Evolutionary conservation across 805 yeast species (phyloP).

Genomic region (Kodamaea kaohsiungensis): DNA sequence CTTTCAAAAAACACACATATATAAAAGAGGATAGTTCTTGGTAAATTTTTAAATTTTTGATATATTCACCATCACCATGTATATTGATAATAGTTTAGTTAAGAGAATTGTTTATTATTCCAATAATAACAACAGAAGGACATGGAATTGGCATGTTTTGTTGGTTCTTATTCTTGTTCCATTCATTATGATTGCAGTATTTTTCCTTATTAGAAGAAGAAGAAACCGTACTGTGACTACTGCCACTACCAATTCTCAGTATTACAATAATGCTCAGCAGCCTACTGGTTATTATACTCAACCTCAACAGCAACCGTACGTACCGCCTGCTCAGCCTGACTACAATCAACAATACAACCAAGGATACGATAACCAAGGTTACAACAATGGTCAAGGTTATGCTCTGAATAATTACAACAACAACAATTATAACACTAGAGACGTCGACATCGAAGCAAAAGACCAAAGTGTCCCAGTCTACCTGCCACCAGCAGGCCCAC

Average conservation of each 20-base stretch:
- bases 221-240: not conserved
- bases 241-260: not conserved
- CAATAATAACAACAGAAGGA: not conserved
- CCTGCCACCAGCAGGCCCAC: not conserved
- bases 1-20: not conserved
- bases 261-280: slow-evolving; percentile 4
- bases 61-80: not conserved
- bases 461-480: not conserved
- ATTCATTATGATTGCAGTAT: slow-evolving; percentile 7
- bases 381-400: not conserved
- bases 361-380: not conserved
- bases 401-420: not conserved
- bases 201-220: slow-evolving; percentile 12
- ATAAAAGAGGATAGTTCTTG: not conserved
- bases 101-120: slow-evolving; percentile 15
- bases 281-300: not conserved
- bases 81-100: not conserved
- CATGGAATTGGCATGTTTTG: slow-evolving; percentile 17
- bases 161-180: slow-evolving; percentile 17
- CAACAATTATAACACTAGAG: not conserved
- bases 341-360: not conserved
- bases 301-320: not conserved
- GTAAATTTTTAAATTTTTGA: not conserved
- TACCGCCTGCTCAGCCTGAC: not conserved
- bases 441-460: not conserved